Base-by-base conservation (phyloP, 1,284 basidiomycete genomes). In the Puccinia hordei region DNA sequence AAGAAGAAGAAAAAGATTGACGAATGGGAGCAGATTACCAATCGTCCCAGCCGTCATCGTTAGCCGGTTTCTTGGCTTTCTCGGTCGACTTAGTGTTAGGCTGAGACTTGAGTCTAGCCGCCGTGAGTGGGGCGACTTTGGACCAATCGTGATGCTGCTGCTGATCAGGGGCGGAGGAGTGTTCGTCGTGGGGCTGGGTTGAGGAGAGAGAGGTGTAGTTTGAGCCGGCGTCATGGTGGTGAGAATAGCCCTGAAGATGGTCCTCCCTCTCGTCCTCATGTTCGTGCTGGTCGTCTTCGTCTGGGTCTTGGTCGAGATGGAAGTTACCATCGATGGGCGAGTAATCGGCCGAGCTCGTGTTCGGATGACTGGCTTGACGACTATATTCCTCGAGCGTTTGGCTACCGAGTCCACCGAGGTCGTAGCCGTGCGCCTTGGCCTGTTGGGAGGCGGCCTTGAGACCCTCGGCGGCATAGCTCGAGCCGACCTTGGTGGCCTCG, bases 1-100 rank as follows among this genome's bases (percentile, higher is more conserved):
- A n/a, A n/a, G n/a, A n/a, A 17, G 57, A 17, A 17, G 4, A 12
- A 33, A 17, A 27, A 33, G 57, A 59, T 12, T 6, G 38, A 41
- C 38, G 38, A 6, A 41, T 41, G 38, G 12, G 38, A 12, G 38
- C 38, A 27, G 27, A 61, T 69, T 35, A 79, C 77, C 77, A 79
- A 35, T 79, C 77, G 15, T 79, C 77, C 77, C 77, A 79, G 41
- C 77, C 68, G 41, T 79, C 77, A 30, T 79, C 68, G 44, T 66
- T 68, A 8, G 33, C 59, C 19, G 49, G 35, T 46, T 71, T 61
- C 12, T 30, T 41, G 30, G 65, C 12, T 72, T 49, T 51, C n/a
- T 44, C 59, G 41, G 49, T 33, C 15, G 55, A 41, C n/a, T 46
- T 27, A 33, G 8, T 59, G 57, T 15, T 59, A 33, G 27, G 9